Conservation (phyloP, 2,329 filamentous ascomycete species). For the Monosporascus sp. region DNA sequence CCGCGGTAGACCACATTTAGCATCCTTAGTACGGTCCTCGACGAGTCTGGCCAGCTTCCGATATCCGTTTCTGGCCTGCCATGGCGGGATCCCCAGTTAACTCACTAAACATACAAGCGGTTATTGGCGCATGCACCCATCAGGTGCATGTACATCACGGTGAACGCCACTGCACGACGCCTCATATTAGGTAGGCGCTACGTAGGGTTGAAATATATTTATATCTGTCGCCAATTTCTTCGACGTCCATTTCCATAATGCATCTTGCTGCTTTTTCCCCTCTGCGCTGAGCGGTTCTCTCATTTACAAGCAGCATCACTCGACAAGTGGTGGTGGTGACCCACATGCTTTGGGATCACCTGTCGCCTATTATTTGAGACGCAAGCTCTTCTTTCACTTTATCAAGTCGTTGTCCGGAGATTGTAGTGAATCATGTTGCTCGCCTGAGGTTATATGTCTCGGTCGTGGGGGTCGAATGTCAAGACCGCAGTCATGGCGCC, state of each 20-base stretch:
- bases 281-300: not conserved
- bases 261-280: not conserved
- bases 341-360: too few relatives aligned
- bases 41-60: not conserved
- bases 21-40: not conserved
- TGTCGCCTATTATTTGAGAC: not conserved
- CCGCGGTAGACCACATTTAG: not conserved
- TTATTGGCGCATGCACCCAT: too few relatives aligned
- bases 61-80: not conserved
- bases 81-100: not conserved
- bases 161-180: too few relatives aligned
- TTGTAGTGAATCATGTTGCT: not conserved
- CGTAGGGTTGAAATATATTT: too few relatives aligned
- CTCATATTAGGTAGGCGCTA: too few relatives aligned
- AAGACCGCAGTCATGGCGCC: not conserved
- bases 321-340: not conserved
- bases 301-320: not conserved
- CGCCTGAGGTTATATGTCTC: not conserved
- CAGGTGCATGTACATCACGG: too few relatives aligned
- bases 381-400: not conserved
- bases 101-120: too few relatives aligned
- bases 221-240: too few relatives aligned
- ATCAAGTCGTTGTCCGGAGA: too few relatives aligned
- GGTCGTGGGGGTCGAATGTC: not conserved
- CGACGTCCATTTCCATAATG: too few relatives aligned